Conservation (phyloP, 2,329 filamentous ascomycete species). For the Sordariomycetes sp. region DNA sequence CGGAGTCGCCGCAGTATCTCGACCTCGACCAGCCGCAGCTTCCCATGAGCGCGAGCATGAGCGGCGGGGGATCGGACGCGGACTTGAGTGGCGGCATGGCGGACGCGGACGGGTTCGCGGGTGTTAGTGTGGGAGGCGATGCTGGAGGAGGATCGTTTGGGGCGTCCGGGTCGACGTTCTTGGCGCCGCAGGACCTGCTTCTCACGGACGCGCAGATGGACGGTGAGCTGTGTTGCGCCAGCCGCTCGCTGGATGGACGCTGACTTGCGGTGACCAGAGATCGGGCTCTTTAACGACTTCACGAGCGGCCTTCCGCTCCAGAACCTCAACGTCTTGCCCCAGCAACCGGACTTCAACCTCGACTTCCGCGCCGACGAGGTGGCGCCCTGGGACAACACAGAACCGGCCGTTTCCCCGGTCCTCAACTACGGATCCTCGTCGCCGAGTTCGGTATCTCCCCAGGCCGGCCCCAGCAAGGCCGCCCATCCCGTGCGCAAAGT, state of each 20-base stretch:
- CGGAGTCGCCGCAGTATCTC: constrained; percentile 28
- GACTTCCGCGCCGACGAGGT: neutral
- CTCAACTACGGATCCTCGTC: neutral
- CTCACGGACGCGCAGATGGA: constrained; percentile 23
- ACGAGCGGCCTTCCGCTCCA: neutral
- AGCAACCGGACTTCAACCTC: neutral
- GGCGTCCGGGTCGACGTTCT: neutral
- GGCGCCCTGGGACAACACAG: neutral
- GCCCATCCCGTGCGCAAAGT: constrained; percentile 26
- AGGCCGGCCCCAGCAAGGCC: neutral
- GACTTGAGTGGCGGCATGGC: neutral
- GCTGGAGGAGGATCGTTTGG: neutral
- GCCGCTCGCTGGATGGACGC: neutral
- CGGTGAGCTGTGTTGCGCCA: constrained; percentile 13
- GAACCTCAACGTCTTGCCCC: neutral
- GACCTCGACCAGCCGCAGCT: constrained; percentile 25
- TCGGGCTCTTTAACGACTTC: neutral
- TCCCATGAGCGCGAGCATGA: neutral
- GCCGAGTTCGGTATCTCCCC: neutral
- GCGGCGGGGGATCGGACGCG: neutral
- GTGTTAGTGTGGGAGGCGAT: neutral
- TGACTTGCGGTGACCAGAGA: neutral
- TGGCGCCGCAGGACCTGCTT: constrained; percentile 27
- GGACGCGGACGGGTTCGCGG: neutral
- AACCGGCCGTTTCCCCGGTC: neutral